These are phyloP conservation scores for Aureobasidium uvarum DNA, from an alignment of 2,329 filamentous ascomycete genomes.

Conservation along the genomic window DNA sequence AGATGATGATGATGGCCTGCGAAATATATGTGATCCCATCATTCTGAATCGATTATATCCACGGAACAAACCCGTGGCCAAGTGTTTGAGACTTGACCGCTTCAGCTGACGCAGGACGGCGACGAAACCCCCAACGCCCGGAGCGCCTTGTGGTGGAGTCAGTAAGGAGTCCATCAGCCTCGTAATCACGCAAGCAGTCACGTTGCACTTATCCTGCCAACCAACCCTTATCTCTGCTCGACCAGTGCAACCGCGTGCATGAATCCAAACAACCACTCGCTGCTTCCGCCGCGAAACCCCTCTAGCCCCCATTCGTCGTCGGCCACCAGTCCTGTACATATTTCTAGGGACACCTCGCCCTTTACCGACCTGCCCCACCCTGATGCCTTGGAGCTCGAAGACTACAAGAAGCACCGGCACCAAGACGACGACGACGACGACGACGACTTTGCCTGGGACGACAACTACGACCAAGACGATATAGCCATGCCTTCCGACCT, in stretches of 20 bases:
- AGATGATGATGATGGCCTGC: too few relatives aligned
- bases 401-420: slow-evolving; percentile 12
- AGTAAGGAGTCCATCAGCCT: slow-evolving; percentile 15
- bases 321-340: slow-evolving; percentile 28
- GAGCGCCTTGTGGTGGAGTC: slow-evolving; percentile 21
- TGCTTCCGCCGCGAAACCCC: neutral
- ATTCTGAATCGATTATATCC: neutral
- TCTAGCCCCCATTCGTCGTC: slow-evolving; percentile 13
- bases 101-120: neutral
- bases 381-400: slow-evolving; percentile 26
- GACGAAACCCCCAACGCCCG: slow-evolving; percentile 3
- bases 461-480: slow-evolving; percentile 38
- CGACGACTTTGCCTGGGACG: slow-evolving; percentile 48
- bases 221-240: slow-evolving; percentile 19
- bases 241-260: slow-evolving; percentile 24
- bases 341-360: slow-evolving; percentile 37
- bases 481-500: slow-evolving; percentile 52
- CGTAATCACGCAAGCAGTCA: slow-evolving; percentile 26
- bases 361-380: slow-evolving; percentile 34
- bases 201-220: neutral
- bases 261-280: neutral
- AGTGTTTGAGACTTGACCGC: neutral
- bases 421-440: slow-evolving; percentile 34
- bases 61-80: neutral
- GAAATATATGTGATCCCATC: neutral